Base-by-base conservation (phyloP, 2,329 filamentous ascomycete genomes). In the Epichloe uncinata region DNA sequence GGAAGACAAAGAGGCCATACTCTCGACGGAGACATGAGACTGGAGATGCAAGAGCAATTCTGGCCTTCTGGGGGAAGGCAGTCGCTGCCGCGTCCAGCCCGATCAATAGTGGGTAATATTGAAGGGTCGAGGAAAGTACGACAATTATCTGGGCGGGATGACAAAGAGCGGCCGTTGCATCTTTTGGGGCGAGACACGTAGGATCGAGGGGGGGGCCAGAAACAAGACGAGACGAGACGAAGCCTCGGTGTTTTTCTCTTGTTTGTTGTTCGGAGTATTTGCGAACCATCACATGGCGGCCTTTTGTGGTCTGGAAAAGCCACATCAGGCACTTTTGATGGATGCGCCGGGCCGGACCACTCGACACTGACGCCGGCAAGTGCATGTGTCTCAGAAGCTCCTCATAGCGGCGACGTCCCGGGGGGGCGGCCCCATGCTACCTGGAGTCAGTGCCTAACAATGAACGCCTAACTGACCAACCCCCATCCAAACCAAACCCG, bases 1-100 rank as follows among this genome's bases (percentile, higher is more conserved):
- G 54, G 51, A 58, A 50, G 56, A 54, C 56, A 59, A 61, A 56
- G 62, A 62, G 59, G 64, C 59, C 65, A 67, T 67, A 38, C 33
- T 47, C 44, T 40, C n/a, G 30, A 30, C 37, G 16, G 16, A 18
- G 33, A 46, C 47, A 52, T 47, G 47, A 41, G 34, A 35, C n/a
- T 5, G 22, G 26, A 3, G 12, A 36, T 8, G 26, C 15, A 37
- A 34, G 35, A n/a, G 41, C 16, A 43, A 30, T 6, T 5, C 36
- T 26, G 20, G 22, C 37, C 42, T 45, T 49, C 38, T 35, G 42
- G 18, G 18, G 36, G 40, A 36, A 35, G 33, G 42, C 41, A 37
- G 36, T 34, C 36, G 45, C 42, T 35, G 22, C 45, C 35, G 38
- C 18, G 33, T 50, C 30, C 34, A 38, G 20, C 18, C 44, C 38